Evolutionary conservation across 108 stramenopile species (phyloP).

Genomic region (Chaetoceros tenuissimus): DNA sequence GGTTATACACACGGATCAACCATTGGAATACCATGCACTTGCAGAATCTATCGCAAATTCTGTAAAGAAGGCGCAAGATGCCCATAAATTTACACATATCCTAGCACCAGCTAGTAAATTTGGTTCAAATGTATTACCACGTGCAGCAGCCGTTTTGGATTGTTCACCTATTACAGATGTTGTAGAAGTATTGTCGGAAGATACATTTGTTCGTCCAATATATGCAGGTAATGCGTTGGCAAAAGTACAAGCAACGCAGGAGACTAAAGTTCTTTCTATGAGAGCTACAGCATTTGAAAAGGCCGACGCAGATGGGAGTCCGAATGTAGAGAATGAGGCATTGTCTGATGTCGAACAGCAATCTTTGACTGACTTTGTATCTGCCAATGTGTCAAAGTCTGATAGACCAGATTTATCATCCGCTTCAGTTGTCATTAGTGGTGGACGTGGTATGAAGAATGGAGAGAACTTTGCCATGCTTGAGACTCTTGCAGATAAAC

Average conservation of each 20-base stretch:
- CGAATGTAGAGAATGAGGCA: slow-evolving; percentile 22
- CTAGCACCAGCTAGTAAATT: slow-evolving; percentile 80
- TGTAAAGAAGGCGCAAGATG: slow-evolving; percentile 32
- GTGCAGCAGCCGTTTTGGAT: slow-evolving; percentile 89
- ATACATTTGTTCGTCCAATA: slow-evolving; percentile 93
- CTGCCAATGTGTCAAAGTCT: slow-evolving; percentile 66
- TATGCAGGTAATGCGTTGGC: slow-evolving; percentile 99
- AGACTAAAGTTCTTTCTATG: slow-evolving; percentile 78
- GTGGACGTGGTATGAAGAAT: slow-evolving; percentile 95
- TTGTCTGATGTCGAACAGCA: too few relatives aligned
- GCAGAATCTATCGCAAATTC: slow-evolving; percentile 63
- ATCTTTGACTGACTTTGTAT: slow-evolving; percentile 43
- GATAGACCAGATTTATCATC: slow-evolving; percentile 91
- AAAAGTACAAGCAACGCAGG: slow-evolving; percentile 62
- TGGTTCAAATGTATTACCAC: slow-evolving; percentile 90
- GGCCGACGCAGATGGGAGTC: slow-evolving; percentile 26
- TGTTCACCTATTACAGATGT: slow-evolving; percentile 91
- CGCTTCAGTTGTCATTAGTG: slow-evolving; percentile 90
- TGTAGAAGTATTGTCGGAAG: slow-evolving; percentile 57
- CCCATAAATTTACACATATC: slow-evolving; percentile 53
- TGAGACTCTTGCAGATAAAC: slow-evolving; percentile 92
- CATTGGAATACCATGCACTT: slow-evolving; percentile 7
- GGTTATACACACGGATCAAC: slow-evolving; percentile 38
- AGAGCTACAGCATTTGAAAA: slow-evolving; percentile 97
- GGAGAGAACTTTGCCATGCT: slow-evolving; percentile 94